Evolutionary conservation across 257 asterid genomes (phyloP).

Genomic region (Thymus mandschuricus): DNA sequence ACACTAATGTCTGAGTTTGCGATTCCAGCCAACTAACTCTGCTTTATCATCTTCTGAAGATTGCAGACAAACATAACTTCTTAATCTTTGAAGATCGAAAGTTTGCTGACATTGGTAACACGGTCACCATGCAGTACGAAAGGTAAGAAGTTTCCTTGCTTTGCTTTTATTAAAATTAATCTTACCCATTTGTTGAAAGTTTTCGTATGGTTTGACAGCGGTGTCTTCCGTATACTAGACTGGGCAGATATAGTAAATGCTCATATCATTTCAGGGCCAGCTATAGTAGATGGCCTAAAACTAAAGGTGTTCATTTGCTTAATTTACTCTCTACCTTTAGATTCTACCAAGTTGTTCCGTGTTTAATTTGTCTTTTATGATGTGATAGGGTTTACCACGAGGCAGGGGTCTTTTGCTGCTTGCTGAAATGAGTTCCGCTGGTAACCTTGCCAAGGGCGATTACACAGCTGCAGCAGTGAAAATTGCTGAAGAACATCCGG

Average conservation of each 20-base stretch:
- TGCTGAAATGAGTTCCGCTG: slow-evolving; percentile 98
- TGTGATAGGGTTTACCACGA: slow-evolving; percentile 70
- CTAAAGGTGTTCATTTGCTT: slow-evolving; percentile 57
- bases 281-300: slow-evolving; percentile 94
- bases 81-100: slow-evolving; percentile 93
- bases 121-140: slow-evolving; percentile 97
- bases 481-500: slow-evolving; percentile 91
- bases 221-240: slow-evolving; percentile 79
- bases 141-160: slow-evolving; percentile 55
- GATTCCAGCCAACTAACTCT: slow-evolving; percentile 28
- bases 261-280: slow-evolving; percentile 97
- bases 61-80: slow-evolving; percentile 89
- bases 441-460: slow-evolving; percentile 89
- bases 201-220: slow-evolving; percentile 56
- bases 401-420: slow-evolving; percentile 90
- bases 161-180: slow-evolving; percentile 12
- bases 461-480: slow-evolving; percentile 94
- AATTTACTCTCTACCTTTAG: slow-evolving; percentile 11
- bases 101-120: slow-evolving; percentile 99
- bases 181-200: slow-evolving; percentile 29
- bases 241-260: slow-evolving; percentile 99
- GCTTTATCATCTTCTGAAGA: slow-evolving; percentile 50
- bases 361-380: slow-evolving; percentile 27
- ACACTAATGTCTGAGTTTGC: slow-evolving; percentile 1
- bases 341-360: slow-evolving; percentile 7